Percentiles rank a stretch among this genome's conserved stretches.
Evolutionary conservation across 2,329 filamentous ascomycete species (phyloP).

Genomic region (Fusarium pseudoanthophilum): DNA sequence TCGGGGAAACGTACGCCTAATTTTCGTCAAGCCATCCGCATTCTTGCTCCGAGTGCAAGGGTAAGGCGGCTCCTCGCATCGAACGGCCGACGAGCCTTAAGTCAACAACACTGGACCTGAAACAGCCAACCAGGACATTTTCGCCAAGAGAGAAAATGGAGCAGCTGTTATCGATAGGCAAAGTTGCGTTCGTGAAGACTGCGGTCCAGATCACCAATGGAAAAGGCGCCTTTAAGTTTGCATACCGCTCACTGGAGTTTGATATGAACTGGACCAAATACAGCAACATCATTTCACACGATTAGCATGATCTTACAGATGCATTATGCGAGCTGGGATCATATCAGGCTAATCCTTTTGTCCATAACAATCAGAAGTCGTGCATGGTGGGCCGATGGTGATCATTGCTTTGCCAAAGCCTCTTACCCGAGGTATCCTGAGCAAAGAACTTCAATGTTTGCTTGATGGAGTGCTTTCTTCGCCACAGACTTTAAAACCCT

Average conservation of each 20-base stretch:
- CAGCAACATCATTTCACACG: neutral
- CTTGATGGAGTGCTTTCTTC: neutral
- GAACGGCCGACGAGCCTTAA: neutral
- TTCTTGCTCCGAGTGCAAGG: neutral
- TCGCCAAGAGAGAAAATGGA: neutral
- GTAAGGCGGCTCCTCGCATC: neutral
- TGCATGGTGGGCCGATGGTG: neutral
- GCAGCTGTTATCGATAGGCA: neutral
- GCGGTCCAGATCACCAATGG: neutral
- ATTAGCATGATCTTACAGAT: neutral
- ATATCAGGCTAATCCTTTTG: fast-evolving
- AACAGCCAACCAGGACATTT: neutral
- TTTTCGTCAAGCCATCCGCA: neutral
- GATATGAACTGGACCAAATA: too few species aligned
- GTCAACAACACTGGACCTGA: too few species aligned
- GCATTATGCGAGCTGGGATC: fast-evolving
- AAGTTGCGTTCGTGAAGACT: fast-evolving
- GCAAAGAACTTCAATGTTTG: neutral
- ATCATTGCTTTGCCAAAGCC: neutral
- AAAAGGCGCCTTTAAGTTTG: neutral
- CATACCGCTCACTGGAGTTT: neutral
- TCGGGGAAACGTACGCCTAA: neutral
- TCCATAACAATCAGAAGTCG: neutral
- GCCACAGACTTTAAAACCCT: neutral
- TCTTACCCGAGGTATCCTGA: too few species aligned